Evolutionary conservation across 495 filamentous ascomycete species (phyloP), one percentile per base, ranked within the genome.

Genomic region (Xylaria curta): DNA sequence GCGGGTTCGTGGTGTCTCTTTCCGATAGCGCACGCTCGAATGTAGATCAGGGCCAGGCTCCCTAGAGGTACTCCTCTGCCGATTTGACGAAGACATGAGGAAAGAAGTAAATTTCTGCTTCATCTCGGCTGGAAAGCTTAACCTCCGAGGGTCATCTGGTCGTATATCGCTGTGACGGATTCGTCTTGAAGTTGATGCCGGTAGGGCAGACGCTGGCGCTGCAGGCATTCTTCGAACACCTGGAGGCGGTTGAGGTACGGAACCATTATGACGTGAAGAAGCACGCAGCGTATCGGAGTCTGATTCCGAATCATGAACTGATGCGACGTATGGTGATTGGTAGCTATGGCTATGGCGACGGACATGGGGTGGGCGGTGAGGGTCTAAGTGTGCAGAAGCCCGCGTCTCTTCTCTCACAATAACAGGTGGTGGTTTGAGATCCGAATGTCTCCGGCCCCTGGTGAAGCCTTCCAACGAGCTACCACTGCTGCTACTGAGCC

Each of bases 291-390:
- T 58, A n/a, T 79, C 77, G 4, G 71, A 71, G 4, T 79, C 77
- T 6, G 71, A 73, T 26, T 74, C 74, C 17, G 77, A 76, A 65
- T 76, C 76, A 13, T 63, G 72, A 46, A 60, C 64, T 0, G 68
- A 72, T 46, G 54, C 58, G 24, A 72, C 65, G 40, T 76, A 76
- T 42, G 75, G 76, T 21, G 68, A 73, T 19, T 76, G 47, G 26
- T 80, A 76, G 66, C 75, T 80, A 31, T 80, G 76, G 58, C 79
- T 81, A 66, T 80, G 78, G 12, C 79, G 78, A 33, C 75, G 79
- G 17, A 70, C 63, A 9, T 61, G 54, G 4, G 67, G 47, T 6
- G 76, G 62, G 12, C 71, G 74, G 21, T 54, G 76, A 49, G 80
- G 65, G 36, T 78, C 76, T 38, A 74, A 69, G 70, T 80, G 76